Evolutionary conservation across 805 yeast genomes (phyloP).

Genomic region (Teunomyces atbi): DNA sequence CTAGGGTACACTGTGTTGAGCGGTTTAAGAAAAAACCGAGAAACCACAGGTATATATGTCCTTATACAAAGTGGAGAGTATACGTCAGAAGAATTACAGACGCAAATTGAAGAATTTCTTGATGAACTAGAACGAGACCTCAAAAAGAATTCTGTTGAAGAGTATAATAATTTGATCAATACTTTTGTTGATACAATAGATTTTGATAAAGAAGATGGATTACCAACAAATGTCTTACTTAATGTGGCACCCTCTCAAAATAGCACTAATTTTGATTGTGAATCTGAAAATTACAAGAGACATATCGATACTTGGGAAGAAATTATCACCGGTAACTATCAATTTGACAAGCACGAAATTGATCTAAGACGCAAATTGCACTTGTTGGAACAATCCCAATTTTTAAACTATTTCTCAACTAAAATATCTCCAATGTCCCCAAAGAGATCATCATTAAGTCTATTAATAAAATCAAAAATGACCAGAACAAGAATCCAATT

Average conservation of each 20-base stretch:
- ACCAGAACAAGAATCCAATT: conserved; percentile 4
- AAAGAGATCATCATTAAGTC: conserved; percentile 11
- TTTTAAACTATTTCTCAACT: conserved; percentile 9
- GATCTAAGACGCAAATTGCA: conserved; percentile 33
- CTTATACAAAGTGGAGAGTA: conserved; percentile 52
- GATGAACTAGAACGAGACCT: conserved; percentile 37
- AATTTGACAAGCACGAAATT: conserved; percentile 33
- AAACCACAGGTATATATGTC: conserved; percentile 58
- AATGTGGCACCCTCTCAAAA: conserved; percentile 23
- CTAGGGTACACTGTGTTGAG: conserved; percentile 63
- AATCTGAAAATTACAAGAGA: conserved; percentile 13
- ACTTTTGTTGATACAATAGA: conserved; percentile 31
- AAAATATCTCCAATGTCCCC: conserved; percentile 15
- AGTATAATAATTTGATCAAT: conserved; percentile 34
- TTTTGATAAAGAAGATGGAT: conserved; percentile 1
- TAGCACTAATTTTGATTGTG: conserved; percentile 22
- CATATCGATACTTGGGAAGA: conserved; percentile 54
- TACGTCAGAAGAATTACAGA: conserved; percentile 39
- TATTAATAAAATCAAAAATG: conserved; percentile 13
- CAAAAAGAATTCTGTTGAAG: conserved; percentile 24
- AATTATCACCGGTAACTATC: conserved; percentile 43
- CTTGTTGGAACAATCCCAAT: conserved; percentile 22
- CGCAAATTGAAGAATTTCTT: conserved; percentile 49
- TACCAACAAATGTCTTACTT: conserved; percentile 23
- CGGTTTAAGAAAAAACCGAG: conserved; percentile 51